Base-by-base conservation (phyloP, 106 monocot genomes). In the Gastrodia elata region DNA sequence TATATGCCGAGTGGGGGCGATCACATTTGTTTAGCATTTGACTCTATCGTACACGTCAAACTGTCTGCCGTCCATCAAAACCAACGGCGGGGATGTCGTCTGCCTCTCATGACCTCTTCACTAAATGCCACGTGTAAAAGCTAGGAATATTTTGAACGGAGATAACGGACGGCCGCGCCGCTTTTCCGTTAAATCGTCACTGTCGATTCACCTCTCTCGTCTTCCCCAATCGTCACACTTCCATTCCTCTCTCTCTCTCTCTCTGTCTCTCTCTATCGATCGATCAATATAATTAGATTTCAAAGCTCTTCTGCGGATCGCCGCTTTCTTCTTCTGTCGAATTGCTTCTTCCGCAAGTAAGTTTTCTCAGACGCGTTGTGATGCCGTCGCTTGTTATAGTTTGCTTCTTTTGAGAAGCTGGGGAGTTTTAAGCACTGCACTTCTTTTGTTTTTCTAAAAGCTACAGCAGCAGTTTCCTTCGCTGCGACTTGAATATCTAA, bases 291-390 rank as follows among this genome's bases (percentile, higher is more conserved):
- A 22, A 26, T 57, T 26, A 57, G 7, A 6, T 61, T 61, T 30
- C 32, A 2, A 2, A 32, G 11, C 15, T 11, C 32, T 6, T 61
- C 32, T 22, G 5, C 2, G 13, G 57, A 22, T 58, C 26, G 25
- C 61, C 11, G 10, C 61, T 27, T 1, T 1, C 32, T 32, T 14
- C 32, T 32, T 61, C 32, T 13, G 32, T 27, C 2, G 61, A 32
- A 61, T 61, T 61, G 61, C 61, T 61, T 61, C 32, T 2, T 13
- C 32, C 9, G 61, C 61, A 61, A 61, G 61, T 61, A 61, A 61
- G 61, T 61, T 22, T 7, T 9, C 18, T n/a, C 3, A 22, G 52
- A 22, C 52, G 52, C 14, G 9, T 10, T 26, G 57, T 58, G 18
- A 9, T 25, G 26, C 24, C 24, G 2, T 8, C 26, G 10, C 22